phyloP scores from a whole-genome alignment of 2,329 filamentous ascomycete species.

The Gyromitra esculenta region DNA sequence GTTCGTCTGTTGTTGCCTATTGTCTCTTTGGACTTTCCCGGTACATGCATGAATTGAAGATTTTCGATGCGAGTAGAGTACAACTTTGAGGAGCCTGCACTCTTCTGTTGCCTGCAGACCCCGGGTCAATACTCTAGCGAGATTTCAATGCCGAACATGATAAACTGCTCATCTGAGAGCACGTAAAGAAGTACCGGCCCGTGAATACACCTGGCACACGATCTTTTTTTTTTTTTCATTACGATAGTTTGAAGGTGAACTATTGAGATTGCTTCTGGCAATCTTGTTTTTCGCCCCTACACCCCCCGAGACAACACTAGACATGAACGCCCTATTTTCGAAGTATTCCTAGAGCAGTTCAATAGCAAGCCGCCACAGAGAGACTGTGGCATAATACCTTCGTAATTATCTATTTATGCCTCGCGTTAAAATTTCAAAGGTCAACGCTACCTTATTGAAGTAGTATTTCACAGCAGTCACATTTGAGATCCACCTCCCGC shows the following conservation, averaged over 20 bases:
- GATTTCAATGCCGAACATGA: constrained; percentile 18
- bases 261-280: background rate
- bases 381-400: constrained; percentile 3
- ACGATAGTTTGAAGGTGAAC: background rate
- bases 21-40: constrained; percentile 13
- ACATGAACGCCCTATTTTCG: constrained; percentile 29
- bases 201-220: constrained; percentile 13
- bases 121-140: constrained; percentile 1
- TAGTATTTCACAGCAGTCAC: constrained; percentile 2
- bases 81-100: constrained; percentile 5
- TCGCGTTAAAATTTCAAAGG: background rate
- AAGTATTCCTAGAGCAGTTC: constrained; percentile 4
- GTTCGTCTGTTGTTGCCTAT: constrained; percentile 30
- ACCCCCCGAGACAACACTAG: background rate
- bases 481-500: constrained; percentile 1
- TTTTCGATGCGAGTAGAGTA: constrained; percentile 32
- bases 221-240: constrained; percentile 9
- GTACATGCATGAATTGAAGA: constrained; percentile 33
- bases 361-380: background rate
- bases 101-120: constrained; percentile 8
- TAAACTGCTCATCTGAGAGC: constrained; percentile 22
- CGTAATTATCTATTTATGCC: constrained; percentile 1
- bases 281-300: background rate
- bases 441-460: constrained; percentile 11
- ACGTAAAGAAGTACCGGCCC: constrained; percentile 25